These are phyloP conservation scores for Periconia macrospinosa DNA, from an alignment of 2,329 filamentous ascomycete species.

Conservation along the genomic window DNA sequence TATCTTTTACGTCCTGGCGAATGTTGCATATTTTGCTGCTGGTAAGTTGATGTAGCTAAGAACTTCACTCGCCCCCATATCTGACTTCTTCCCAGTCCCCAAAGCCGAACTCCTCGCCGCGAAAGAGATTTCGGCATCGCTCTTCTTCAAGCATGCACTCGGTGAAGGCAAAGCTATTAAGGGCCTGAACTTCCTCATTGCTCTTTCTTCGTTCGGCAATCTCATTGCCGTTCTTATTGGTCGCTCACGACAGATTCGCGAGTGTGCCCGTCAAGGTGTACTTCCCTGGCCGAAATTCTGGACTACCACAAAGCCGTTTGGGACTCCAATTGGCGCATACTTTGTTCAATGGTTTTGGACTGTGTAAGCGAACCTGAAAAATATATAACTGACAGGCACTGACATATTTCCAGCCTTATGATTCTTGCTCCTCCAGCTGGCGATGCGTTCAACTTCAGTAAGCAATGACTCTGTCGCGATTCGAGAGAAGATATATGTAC, in stretches of 20 bases:
- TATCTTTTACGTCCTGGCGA: conserved; percentile 60
- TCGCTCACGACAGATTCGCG: conserved; percentile 59
- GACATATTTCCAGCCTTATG: conserved; percentile 48
- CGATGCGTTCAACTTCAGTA: conserved; percentile 63
- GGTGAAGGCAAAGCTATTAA: conserved; percentile 52
- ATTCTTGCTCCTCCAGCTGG: conserved; percentile 63
- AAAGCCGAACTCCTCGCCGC: conserved; percentile 55
- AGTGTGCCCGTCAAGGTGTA: conserved; percentile 65
- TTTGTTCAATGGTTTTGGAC: conserved; percentile 61
- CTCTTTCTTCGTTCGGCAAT: conserved; percentile 62
- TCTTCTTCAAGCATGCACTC: conserved; percentile 63
- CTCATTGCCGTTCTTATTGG: conserved; percentile 60
- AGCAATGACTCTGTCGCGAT: background rate
- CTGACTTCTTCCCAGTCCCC: conserved; percentile 41
- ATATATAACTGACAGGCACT: background rate
- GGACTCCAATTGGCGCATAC: conserved; percentile 63
- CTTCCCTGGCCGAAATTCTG: conserved; percentile 63
- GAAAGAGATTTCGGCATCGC: conserved; percentile 55
- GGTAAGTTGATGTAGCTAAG: conserved; percentile 36
- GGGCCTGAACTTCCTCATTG: conserved; percentile 60
- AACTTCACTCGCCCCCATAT: too few relatives aligned
- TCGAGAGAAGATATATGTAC: background rate
- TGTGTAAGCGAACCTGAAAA: conserved; percentile 20
- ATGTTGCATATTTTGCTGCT: conserved; percentile 63
- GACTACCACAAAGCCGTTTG: conserved; percentile 64